Base-by-base conservation (phyloP, 441 rosid genomes). In the Populus tomentosa region DNA sequence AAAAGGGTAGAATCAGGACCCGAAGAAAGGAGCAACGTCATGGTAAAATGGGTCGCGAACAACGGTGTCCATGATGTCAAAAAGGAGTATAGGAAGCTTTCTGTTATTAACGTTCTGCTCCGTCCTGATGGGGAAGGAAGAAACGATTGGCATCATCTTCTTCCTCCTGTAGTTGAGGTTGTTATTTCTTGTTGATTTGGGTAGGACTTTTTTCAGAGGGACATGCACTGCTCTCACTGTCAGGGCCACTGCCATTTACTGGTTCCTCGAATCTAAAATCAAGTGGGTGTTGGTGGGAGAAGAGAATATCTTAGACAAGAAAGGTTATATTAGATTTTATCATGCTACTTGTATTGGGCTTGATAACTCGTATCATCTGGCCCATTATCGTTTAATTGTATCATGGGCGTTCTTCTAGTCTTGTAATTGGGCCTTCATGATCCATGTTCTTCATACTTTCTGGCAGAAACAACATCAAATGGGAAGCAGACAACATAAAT, bases 21-120 rank as follows among this genome's bases (percentile, higher is more conserved):
- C 87, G 68, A 92, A 92, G 85, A 92, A 94, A 59, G 90, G 79
- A 83, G 98, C 93, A 78, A 94, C 81, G 64, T 94, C 94, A 21
- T 89, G 86, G 86, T 90, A 89, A 81, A 94, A 94, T 50, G 98
- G 98, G 85, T 90, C 98, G 36, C 94, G 97, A 84, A 94, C 98
- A 70, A 93, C 84, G 56, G 98, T 94, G 90, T 93, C 98, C 98
- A 94, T 94, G 73, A 94, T 86, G 84, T 91, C 97, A 75, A 95
- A 93, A 67, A 93, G 95, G 85, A 91, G 83, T 1, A 92, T 69
- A 28, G 97, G 95, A 62, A 89, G 97, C 88, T 87, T 87, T 79
- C 97, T 80, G 40, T 33, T 23, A 5, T 46, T 3, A 7, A 42
- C 59, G 0, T 10, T 69, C 20, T n/a, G 53, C 62, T 74, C 33